Evolutionary conservation across 2,329 filamentous ascomycete species (phyloP), one percentile per base, ranked within the genome.

Genomic region (Pseudogymnoascus sp.): DNA sequence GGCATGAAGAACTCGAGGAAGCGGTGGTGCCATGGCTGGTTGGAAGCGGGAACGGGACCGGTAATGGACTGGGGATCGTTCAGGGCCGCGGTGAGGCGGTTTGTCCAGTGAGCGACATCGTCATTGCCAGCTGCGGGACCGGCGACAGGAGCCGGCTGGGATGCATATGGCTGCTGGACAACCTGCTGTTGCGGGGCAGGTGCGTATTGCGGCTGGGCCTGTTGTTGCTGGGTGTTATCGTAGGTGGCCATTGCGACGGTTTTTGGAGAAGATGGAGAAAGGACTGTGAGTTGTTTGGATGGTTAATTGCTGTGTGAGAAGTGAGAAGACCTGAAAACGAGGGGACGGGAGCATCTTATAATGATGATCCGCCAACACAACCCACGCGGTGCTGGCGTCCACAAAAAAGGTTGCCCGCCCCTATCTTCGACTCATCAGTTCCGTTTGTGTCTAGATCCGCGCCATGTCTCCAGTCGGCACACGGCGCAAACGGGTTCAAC

Each of bases 1-100:
- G 70, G 70, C n/a, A 26, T 35, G 63, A 68, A 69, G 64, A 67
- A 71, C n/a, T 49, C 67, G 60, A 68, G 68, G 37, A 71, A 64
- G 10, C 60, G 31, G 23, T 61, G 35, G 58, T 62, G 21, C 68
- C 68, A 69, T 60, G 60, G 62, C 16, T 52, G 16, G 16, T 59
- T 33, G 16, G 60, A 58, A 8, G 41, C 39, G 3, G 63, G 62
- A n/a, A 39, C n/a, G 10, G 61, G 16, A 6, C 60, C 38, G 8
- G 64, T 63, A 14, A 64, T 38, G 19, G 61, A 61, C 45, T 45
- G 58, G 1, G 64, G 63, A 31, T 61, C 21, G 23, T 58, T 59
- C 26, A 49, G 61, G 11, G 52, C 60, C 1, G 2, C 60, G 58
- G 64, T 64, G 29, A 66, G 12, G 26, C 63, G 61, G 37, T 41